A percentile compares a stretch with the other conserved stretches of the same genome.
These are phyloP conservation scores for Eimeria necatrix DNA, from an alignment of 169 alveolate genomes.

Conservation along the genomic window DNA sequence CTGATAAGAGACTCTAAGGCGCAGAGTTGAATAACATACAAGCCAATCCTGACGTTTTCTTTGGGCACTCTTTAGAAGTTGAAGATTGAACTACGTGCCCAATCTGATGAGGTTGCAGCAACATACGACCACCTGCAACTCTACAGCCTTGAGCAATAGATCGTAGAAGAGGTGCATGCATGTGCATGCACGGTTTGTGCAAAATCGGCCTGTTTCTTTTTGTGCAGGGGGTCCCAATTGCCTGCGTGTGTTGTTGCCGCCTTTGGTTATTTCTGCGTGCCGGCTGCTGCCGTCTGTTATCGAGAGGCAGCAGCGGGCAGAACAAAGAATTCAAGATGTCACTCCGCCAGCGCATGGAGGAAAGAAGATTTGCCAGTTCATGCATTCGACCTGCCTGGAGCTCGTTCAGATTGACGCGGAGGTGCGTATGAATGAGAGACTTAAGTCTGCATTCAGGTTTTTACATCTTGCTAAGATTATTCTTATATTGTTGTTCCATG, in stretches of 20 bases:
- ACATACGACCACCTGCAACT: not conserved
- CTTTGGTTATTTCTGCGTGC: conserved; percentile 84
- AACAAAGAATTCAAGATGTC: conserved; percentile 21
- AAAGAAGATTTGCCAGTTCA: conserved; percentile 82
- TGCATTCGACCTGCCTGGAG: conserved; percentile 74
- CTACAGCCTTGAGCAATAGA: not conserved
- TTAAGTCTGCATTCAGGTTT: not conserved
- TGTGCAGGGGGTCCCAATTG: conserved; percentile 84
- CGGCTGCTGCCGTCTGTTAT: conserved; percentile 80
- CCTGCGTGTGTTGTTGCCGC: conserved; percentile 85
- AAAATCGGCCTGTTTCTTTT: not conserved
- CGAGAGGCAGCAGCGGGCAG: conserved; percentile 31
- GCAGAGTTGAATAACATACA: too few species aligned
- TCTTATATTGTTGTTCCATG: not conserved
- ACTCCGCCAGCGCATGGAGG: conserved; percentile 58
- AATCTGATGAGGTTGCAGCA: not conserved
- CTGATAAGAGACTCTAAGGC: too few species aligned
- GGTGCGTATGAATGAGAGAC: not conserved
- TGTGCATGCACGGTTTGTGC: not conserved
- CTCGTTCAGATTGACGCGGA: conserved; percentile 51
- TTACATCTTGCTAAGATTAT: too few species aligned
- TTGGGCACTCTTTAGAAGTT: too few species aligned
- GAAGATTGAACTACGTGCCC: too few species aligned
- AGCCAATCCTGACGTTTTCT: too few species aligned
- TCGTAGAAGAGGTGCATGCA: not conserved